Evolutionary conservation across 2,329 filamentous ascomycete genomes (phyloP), one percentile per base, ranked within the genome.

Genomic region (Beauveria asiatica): DNA sequence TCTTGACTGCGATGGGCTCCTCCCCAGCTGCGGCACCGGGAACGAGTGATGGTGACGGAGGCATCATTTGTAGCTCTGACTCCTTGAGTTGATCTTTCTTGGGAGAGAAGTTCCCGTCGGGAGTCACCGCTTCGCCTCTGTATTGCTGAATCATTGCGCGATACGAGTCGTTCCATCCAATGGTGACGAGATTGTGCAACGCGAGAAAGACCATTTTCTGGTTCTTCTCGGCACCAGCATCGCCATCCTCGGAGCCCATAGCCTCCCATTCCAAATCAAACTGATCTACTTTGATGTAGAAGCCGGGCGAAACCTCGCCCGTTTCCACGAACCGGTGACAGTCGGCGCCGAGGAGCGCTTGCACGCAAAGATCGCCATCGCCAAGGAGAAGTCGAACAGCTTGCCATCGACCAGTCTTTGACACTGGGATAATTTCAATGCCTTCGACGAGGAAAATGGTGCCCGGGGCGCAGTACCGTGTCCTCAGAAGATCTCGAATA

Each of bases 361-460:
- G 81, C n/a, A 84, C 74, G 63, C 78, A 83, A 3, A 82, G 67
- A 64, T 78, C 73, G 1, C 81, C 80, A 63, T 84, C 81, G 42
- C 80, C 78, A 0, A 84, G 74, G 0, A 83, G 58, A 11, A 84
- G 64, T 2, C 80, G 73, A 1, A 82, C 65, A 2, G 73, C 71
- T 37, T 79, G 76, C 73, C 77, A 77, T 67, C 72, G 66, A 17
- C 65, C 70, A 2, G 67, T 70, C 6, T 63, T 58, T 0, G 75
- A 72, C 0, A 78, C 68, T 1, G 74, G 67, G 0, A 73, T 62
- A 17, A 65, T 57, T 13, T 79, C 73, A n/a, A 81, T 61, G 50
- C 70, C 73, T 61, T 80, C 78, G 42, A 83, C 77, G 0, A 83
- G 72, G 41, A 83, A 78, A 54, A 83, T 64, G 2, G 80, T 79